Evolutionary conservation across 1,284 basidiomycete genomes (phyloP), one percentile per base, ranked within the genome.

Genomic region (Ganoderma resinaceum): DNA sequence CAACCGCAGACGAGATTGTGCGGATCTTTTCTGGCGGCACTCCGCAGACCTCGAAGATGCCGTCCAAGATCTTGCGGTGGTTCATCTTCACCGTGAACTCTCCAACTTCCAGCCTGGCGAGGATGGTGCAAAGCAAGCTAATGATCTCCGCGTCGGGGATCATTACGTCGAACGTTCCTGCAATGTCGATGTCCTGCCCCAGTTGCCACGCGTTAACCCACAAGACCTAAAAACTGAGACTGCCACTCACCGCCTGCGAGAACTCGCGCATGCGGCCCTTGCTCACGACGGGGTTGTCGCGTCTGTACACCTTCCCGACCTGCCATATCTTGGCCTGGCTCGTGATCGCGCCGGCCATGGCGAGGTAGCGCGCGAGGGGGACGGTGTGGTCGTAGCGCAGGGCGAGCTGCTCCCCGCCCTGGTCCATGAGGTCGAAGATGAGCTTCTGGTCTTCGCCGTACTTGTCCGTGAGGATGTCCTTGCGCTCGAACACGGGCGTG

Each of bases 241-340:
- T 20, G 16, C 35, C 18, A 85, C 91, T 76, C 75, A 97, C 95
- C 73, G 97, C 98, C 83, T 99, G 97, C 78, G 95, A 97, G 79
- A 99, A 99, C 83, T 99, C 97, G 71, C 97, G 89, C 96, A 99
- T 98, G 46, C 97, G 88, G 4, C 97, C 97, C 83, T 99, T 99
- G 64, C 92, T 93, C 94, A 99, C 97, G 68, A 97, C 97, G 0
- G 98, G 97, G 77, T 94, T 97, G 81, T 99, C 97, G 78, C 98
- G 84, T 72, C 98, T 86, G 82, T 99, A 99, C 31, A 99, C 97
- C 82, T 99, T 99, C 37, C 96, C 97, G 65, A 99, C 93, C 82
- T 99, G 97, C 90, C 97, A 99, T 42, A 98, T 82, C 83, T 99
- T 99, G 69, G 85, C 83, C 74, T 90, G 89, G 9, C 86, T 83